Base-by-base conservation (phyloP, 176 grass and related monocot genomes). In the Thalia dealbata region DNA sequence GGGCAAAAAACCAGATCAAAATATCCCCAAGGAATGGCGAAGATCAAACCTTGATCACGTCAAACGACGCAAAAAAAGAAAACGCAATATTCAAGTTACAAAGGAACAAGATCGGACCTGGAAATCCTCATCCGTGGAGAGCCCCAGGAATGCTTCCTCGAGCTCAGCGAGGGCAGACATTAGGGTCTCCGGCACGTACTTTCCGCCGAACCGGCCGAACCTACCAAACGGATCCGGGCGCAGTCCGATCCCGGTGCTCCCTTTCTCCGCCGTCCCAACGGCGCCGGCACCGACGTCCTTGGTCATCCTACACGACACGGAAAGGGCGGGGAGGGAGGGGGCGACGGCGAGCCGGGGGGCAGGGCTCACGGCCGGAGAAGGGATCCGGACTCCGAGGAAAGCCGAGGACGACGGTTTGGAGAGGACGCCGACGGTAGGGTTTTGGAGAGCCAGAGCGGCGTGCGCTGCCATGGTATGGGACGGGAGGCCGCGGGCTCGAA, bases 141-240 rank as follows among this genome's bases (percentile, higher is more conserved):
- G 87, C 1, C 79, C 68, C 51, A 80, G 32, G 84, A 99, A 99
- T 0, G 90, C 95, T 70, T 19, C 76, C 83, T 93, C 90, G 50
- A 99, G 83, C 81, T 99, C 81, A 56, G 85, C 75, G 65, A 99
- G 95, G 12, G 95, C 87, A 61, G 91, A 76, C 95, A 99, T 99
- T 2, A 99, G 85, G 21, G 95, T 99, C 76, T 99, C 90, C 0
- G 95, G 95, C 9, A 99, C 95, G 70, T 99, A 99, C 90, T 99
- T 99, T 8, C 95, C 90, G 32, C 95, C 90, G 27, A 99, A 99
- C 76, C 69, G 82, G 13, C 95, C 95, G 75, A 99, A 99, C 73
- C 90, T 46, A 3, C 90, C 95, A 55, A 88, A 86, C 10, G 64
- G 55, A 64, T 99, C 90, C 8, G 95, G 95, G 74, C 95, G 79